phyloP scores from a whole-genome alignment of 352 stramenopile genomes.

The Globisporangium canariense region DNA sequence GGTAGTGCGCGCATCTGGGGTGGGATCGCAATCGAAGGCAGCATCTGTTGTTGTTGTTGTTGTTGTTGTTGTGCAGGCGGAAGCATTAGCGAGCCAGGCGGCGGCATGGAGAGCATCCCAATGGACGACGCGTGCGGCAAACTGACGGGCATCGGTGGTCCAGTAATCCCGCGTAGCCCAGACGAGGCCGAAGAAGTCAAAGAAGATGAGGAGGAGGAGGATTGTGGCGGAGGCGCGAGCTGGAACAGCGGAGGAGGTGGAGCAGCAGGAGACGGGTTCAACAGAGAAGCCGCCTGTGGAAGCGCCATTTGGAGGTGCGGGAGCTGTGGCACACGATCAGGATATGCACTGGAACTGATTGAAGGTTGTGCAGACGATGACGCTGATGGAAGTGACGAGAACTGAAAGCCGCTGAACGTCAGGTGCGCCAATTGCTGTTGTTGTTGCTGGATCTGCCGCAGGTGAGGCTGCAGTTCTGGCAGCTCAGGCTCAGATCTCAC shows the following conservation, averaged over 20 bases:
- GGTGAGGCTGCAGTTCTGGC: constrained; percentile 20
- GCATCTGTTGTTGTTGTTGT: constrained; percentile 18
- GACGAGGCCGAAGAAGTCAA: constrained; percentile 8
- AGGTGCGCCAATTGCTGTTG: background rate
- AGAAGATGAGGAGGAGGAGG: constrained; percentile 1
- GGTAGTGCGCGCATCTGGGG: constrained; percentile 42
- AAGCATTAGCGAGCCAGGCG: constrained; percentile 3
- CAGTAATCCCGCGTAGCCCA: constrained; percentile 17
- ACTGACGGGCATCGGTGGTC: constrained; percentile 24
- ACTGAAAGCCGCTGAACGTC: constrained; percentile 27
- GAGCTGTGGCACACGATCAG: constrained; percentile 35
- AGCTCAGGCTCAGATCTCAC: constrained; percentile 18
- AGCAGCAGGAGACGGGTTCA: constrained; percentile 30
- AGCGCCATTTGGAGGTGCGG: constrained; percentile 56
- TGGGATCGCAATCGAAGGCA: constrained; percentile 54
- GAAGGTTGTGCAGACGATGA: constrained; percentile 11
- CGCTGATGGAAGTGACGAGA: constrained; percentile 30
- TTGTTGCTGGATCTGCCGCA: constrained; percentile 18
- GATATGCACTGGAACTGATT: constrained; percentile 18
- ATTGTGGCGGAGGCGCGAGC: constrained; percentile 5
- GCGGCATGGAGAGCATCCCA: constrained; percentile 22
- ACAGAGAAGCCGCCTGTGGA: constrained; percentile 35
- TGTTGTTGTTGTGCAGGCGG: background rate
- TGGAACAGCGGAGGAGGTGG: constrained; percentile 29
- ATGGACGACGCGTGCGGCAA: constrained; percentile 26